phyloP scores from a whole-genome alignment of 1,139 yeast species.

The Lizanozyma gosingica region DNA sequence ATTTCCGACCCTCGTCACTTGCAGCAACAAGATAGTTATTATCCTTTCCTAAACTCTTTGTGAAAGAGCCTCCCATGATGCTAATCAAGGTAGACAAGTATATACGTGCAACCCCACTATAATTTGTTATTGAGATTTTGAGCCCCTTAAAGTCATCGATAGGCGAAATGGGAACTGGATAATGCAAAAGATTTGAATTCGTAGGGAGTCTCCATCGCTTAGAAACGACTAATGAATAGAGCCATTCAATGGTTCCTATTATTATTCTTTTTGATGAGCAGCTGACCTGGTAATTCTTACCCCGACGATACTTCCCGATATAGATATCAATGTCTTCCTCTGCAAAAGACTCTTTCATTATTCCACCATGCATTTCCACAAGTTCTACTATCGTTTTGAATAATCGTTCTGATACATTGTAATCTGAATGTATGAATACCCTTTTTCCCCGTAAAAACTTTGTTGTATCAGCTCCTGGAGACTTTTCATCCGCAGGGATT shows the following conservation, averaged over 20 bases:
- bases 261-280: constrained; percentile 17
- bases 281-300: constrained; percentile 35
- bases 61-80: constrained; percentile 69
- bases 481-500: neutral
- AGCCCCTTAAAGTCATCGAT: constrained; percentile 44
- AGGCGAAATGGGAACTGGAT: constrained; percentile 55
- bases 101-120: constrained; percentile 73
- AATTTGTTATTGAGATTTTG: constrained; percentile 64
- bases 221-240: constrained; percentile 53
- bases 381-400: constrained; percentile 18
- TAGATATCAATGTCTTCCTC: constrained; percentile 41
- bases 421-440: constrained; percentile 20
- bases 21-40: constrained; percentile 73
- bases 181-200: constrained; percentile 49
- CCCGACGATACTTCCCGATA: constrained; percentile 56
- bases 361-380: constrained; percentile 30
- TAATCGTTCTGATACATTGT: constrained; percentile 19
- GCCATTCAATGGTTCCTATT: constrained; percentile 70
- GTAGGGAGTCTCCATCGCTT: constrained; percentile 51
- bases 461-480: neutral
- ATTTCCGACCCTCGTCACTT: constrained; percentile 62
- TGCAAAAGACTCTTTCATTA: constrained; percentile 9
- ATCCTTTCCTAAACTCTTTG: constrained; percentile 55
- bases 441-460: constrained; percentile 16
- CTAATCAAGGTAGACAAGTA: constrained; percentile 60